Percentiles rank a stretch among this genome's conserved stretches.
These are phyloP conservation scores for Acarospora socialis DNA, from an alignment of 2,329 filamentous ascomycete genomes.

Conservation along the genomic window DNA sequence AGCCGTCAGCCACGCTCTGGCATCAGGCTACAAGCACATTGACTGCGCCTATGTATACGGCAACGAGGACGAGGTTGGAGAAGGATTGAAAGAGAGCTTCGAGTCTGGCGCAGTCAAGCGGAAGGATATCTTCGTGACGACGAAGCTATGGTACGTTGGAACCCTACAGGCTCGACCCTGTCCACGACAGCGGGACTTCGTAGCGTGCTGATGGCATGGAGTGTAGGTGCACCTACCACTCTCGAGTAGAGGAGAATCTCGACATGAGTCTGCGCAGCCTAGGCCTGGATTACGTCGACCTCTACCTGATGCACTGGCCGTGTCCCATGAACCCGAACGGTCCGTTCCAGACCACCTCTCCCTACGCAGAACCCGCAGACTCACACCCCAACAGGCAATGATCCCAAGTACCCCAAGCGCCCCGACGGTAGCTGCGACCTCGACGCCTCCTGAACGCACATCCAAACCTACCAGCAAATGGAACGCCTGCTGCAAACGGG, in stretches of 20 bases:
- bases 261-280: conserved; percentile 38
- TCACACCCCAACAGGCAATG: conserved; percentile 37
- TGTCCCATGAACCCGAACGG: conserved; percentile 59
- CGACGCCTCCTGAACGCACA: conserved; percentile 25
- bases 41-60: conserved; percentile 64
- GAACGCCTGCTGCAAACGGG: conserved; percentile 41
- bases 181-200: neutral
- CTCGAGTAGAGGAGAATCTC: conserved; percentile 50
- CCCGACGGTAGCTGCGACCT: conserved; percentile 63
- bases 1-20: conserved; percentile 45
- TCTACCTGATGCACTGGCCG: conserved; percentile 56
- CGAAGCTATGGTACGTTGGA: conserved; percentile 64
- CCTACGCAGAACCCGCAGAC: neutral
- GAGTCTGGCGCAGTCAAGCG: conserved; percentile 54
- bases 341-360: conserved; percentile 17
- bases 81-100: conserved; percentile 57
- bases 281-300: conserved; percentile 67
- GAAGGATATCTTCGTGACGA: conserved; percentile 69
- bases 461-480: conserved; percentile 57
- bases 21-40: conserved; percentile 34
- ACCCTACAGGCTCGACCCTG: too few relatives aligned
- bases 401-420: conserved; percentile 61
- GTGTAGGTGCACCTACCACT: conserved; percentile 52
- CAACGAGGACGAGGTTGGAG: conserved; percentile 72
- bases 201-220: neutral